Base-by-base conservation (phyloP, 2,329 filamentous ascomycete species). In the Neopestalotiopsis clavispora region DNA sequence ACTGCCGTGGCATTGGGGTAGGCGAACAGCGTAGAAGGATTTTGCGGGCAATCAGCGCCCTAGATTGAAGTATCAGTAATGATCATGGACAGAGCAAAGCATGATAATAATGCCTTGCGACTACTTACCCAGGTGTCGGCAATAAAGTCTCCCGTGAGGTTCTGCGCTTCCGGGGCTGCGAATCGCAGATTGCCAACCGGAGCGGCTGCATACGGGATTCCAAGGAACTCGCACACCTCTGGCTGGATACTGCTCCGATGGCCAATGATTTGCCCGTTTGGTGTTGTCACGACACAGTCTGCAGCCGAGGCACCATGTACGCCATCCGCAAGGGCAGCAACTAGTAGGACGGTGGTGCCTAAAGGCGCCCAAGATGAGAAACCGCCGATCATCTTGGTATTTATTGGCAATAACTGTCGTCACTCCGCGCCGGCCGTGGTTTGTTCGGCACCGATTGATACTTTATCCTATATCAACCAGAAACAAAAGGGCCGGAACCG, bases 41-140 rank as follows among this genome's bases (percentile, higher is more conserved):
- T 66, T 58, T 66, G 64, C 17, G 64, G 64, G 52, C 64, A 66
- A 14, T 66, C 64, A 28, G 64, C 64, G 32, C 64, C 64, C 64
- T 66, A 49, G 12, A 10, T 14, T 4, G 34, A 13, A 9, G 1
- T 14, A 17, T 59, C 34, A 59, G 57, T n/a, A 17, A 34, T 3
- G 2, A 9, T 4, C 57, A 59, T 28, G 30, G 28, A 6, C 2
- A 12, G 10, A 20, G 32, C n/a, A 32, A 38, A 12, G 5, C 34
- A 49, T 49, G 5, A 9, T 10, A 20, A 30, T 38, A 40, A 34
- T 7, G 30, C 2, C 3, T 62, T 17, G 6, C n/a, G 30, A 28
- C n/a, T 6, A 65, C 62, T 66, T 30, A 66, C 64, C 64, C 64
- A 66, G 13, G 30, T 58, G 40, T 66, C 23, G 6, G 64, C 64